These are phyloP conservation scores for Hypseocharis bilobata DNA, from an alignment of 441 rosid species.

Conservation along the genomic window DNA sequence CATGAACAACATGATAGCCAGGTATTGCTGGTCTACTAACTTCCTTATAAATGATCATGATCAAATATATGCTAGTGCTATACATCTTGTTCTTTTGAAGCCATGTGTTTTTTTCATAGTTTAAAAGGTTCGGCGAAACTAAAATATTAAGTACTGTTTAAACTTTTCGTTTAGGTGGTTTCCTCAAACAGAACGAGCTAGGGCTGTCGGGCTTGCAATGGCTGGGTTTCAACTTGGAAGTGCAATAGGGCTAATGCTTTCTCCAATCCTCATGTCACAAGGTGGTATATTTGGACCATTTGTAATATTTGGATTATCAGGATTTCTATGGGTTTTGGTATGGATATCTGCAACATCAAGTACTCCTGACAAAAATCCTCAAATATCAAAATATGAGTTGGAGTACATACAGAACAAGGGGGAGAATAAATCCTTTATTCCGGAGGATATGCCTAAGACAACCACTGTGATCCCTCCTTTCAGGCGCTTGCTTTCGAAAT, in stretches of 20 bases:
- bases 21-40: slow-evolving; percentile 35
- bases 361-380: slow-evolving; percentile 59
- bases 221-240: slow-evolving; percentile 88
- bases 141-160: slow-evolving; percentile 28
- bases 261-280: slow-evolving; percentile 83
- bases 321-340: slow-evolving; percentile 86
- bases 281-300: slow-evolving; percentile 86
- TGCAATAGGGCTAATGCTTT: slow-evolving; percentile 71
- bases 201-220: slow-evolving; percentile 92
- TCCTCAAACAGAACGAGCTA: slow-evolving; percentile 79
- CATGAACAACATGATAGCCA: slow-evolving; percentile 92
- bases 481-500: slow-evolving; percentile 62
- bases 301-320: slow-evolving; percentile 78
- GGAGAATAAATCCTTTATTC: slow-evolving; percentile 29
- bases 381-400: slow-evolving; percentile 71
- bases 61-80: background rate
- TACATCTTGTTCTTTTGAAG: background rate
- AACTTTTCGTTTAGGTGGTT: slow-evolving; percentile 70
- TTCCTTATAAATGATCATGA: slow-evolving; percentile 19
- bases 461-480: slow-evolving; percentile 63
- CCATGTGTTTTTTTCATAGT: slow-evolving; percentile 19
- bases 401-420: slow-evolving; percentile 49
- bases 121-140: slow-evolving; percentile 19
- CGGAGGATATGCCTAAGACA: slow-evolving; percentile 35
- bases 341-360: slow-evolving; percentile 78